Base-by-base conservation (phyloP, 169 alveolate genomes). In the Eimeria necatrix region DNA sequence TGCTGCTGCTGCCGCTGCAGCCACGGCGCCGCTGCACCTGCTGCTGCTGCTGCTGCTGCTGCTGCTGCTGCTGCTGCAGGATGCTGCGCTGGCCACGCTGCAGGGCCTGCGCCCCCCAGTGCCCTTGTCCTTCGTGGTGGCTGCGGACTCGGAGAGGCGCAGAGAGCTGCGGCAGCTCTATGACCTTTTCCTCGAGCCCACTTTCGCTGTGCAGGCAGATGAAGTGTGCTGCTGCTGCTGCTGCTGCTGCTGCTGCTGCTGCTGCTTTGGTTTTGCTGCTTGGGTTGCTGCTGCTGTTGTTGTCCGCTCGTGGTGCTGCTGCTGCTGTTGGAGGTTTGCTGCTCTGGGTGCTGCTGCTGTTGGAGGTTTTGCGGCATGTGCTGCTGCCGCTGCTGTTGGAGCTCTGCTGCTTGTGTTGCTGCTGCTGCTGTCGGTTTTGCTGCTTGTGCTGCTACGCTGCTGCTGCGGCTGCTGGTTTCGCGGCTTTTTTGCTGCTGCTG, bases 111-210 rank as follows among this genome's bases (percentile, higher is more conserved):
- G 71, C n/a, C 88, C 94, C 9, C 61, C 81, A 9, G 56, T 60
- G 41, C 94, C 94, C 8, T 24, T 20, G 10, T 22, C 94, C 7
- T 70, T 3, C 26, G 64, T 46, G 18, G 41, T 51, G 52, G 61
- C 61, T 8, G 87, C 85, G 32, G 94, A 89, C 24, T 20, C 80
- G 7, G 88, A 89, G 49, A 18, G 51, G 78, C 86, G 87, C 10
- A 56, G 74, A 20, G 74, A 60, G 41, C 88, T 73, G 68, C 73
- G 88, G 26, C 94, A 71, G 60, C 74, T 89, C 64, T 89, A 89
- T 48, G 94, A 89, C 5, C 64, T 48, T 32, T 74, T 89, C 22
- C 80, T 89, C 52, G 94, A 89, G 80, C 94, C 94, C 81, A 71
- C 56, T 0, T 89, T 80, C 49, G 88, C 68, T 24, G 56, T 71